phyloP scores from a whole-genome alignment of 495 filamentous ascomycete species.

The Bombardia bombarda region DNA sequence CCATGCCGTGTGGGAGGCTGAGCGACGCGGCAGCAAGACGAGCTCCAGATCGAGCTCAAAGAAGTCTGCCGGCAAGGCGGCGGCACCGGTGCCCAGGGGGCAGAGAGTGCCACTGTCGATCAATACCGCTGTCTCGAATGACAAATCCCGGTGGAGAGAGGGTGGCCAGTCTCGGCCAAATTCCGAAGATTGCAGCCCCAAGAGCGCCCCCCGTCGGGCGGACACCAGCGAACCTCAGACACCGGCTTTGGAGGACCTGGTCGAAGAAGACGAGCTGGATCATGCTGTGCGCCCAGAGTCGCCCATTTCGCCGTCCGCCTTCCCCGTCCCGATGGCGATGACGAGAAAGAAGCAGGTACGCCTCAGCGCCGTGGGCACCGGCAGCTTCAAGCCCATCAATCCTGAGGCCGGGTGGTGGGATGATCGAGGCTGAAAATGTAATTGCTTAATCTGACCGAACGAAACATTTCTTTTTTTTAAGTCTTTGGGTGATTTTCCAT shows the following conservation, averaged over 20 bases:
- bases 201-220: no score
- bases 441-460: no score
- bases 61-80: slow-evolving; percentile 3
- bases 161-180: no score
- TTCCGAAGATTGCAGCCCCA: no score
- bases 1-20: background rate
- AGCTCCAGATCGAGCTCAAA: slow-evolving; percentile 8
- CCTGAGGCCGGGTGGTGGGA: slow-evolving; percentile 35
- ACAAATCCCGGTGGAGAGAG: no score
- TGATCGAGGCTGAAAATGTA: slow-evolving; percentile 29
- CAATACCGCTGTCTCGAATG: background rate
- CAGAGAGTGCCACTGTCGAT: slow-evolving; percentile 2
- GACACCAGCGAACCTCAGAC: background rate
- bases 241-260: slow-evolving; percentile 9
- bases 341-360: slow-evolving; percentile 36
- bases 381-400: slow-evolving; percentile 20
- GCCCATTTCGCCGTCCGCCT: slow-evolving; percentile 25
- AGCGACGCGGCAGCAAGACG: slow-evolving; percentile 2
- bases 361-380: slow-evolving; percentile 38
- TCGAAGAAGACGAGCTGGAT: slow-evolving; percentile 9
- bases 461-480: no score
- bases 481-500: no score
- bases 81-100: no score
- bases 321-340: slow-evolving; percentile 23
- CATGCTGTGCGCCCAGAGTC: slow-evolving; percentile 28